Conservation (phyloP, 768 basidiomycete genomes). For the Xerocomellus dryophilus region DNA sequence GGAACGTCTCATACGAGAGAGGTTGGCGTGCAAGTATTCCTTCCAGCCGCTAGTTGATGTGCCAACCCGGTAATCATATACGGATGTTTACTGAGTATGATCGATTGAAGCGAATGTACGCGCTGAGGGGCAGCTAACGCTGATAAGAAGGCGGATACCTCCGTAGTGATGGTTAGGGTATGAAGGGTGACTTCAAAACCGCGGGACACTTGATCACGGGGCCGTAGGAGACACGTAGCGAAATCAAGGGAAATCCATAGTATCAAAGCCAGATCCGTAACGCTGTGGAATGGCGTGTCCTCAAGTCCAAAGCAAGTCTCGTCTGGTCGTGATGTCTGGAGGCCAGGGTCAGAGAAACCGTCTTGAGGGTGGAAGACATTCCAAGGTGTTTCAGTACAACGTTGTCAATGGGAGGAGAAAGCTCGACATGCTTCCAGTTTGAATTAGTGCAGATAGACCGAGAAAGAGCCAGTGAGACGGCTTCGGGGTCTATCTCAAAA, state of each 20-base stretch:
- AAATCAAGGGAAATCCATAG: background rate
- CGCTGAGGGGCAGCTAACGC: background rate
- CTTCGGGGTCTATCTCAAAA: too few species aligned
- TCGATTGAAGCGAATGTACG: background rate
- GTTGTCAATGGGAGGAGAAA: background rate
- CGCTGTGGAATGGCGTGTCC: slow-evolving; percentile 1
- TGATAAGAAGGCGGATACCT: background rate
- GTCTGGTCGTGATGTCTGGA: background rate
- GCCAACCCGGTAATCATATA: background rate
- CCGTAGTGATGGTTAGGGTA: background rate
- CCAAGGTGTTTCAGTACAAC: slow-evolving; percentile 1
- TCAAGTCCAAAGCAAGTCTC: background rate
- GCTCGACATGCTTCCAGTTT: too few species aligned
- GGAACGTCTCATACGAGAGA: background rate
- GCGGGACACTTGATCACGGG: background rate
- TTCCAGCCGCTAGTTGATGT: background rate
- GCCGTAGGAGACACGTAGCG: background rate
- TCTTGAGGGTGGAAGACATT: background rate
- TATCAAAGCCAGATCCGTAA: background rate
- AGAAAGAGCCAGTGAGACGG: background rate
- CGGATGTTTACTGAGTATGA: background rate
- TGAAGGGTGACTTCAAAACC: background rate
- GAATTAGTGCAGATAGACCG: background rate
- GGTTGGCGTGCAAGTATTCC: background rate
- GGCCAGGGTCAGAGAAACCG: background rate